Conservation (phyloP, 2,329 filamentous ascomycete species). For the Botrytis sinoallii region DNA sequence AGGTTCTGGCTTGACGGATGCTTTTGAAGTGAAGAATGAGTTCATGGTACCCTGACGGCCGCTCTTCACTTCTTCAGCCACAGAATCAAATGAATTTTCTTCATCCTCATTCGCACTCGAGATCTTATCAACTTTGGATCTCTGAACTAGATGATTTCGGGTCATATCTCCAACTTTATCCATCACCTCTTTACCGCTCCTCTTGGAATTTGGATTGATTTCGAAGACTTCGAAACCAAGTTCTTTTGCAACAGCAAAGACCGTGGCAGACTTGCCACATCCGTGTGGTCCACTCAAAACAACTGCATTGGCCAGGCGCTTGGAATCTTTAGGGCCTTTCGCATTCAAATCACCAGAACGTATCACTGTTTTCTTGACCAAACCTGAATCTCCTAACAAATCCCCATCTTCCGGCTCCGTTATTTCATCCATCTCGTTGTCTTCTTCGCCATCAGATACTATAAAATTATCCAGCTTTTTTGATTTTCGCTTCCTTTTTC, state of each 20-base stretch:
- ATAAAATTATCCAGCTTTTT: conserved; percentile 79
- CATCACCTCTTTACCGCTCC: conserved; percentile 84
- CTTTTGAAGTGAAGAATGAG: conserved; percentile 70
- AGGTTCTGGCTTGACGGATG: conserved; percentile 29
- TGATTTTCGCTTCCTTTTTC: conserved; percentile 61
- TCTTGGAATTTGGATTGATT: conserved; percentile 78
- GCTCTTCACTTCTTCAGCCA: conserved; percentile 58
- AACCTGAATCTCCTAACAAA: conserved; percentile 38
- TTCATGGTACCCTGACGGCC: conserved; percentile 77
- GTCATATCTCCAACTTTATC: conserved; percentile 97
- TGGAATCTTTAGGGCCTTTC: conserved; percentile 43
- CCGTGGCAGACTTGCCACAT: conserved; percentile 88
- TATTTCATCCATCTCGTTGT: conserved; percentile 65
- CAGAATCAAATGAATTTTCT: conserved; percentile 43
- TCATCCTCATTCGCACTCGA: conserved; percentile 36
- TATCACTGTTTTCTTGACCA: conserved; percentile 53
- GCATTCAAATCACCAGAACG: conserved; percentile 41
- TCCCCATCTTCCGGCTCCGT: conserved; percentile 55
- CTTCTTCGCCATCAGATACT: conserved; percentile 74
- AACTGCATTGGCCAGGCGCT: conserved; percentile 68
- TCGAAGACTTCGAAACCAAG: conserved; percentile 93
- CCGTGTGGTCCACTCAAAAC: conserved; percentile 86
- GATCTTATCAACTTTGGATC: conserved; percentile 40
- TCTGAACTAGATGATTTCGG: conserved; percentile 82
- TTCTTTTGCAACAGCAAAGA: conserved; percentile 89